Base-by-base conservation (phyloP, 768 basidiomycete genomes). In the Trametopsis cervina region DNA sequence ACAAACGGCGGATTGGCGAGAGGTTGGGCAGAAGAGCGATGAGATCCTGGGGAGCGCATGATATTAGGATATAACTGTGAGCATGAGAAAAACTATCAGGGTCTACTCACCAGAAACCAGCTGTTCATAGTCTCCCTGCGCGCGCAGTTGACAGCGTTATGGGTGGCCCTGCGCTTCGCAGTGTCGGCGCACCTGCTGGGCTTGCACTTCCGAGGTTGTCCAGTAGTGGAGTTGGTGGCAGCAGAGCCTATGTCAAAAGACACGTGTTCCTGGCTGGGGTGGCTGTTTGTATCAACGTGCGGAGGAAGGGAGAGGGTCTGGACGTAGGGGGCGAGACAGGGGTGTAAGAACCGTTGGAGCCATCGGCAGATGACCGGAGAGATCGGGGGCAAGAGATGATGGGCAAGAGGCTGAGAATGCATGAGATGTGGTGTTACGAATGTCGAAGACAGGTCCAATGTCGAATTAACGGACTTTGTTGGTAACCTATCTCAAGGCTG, bases 71-170 rank as follows among this genome's bases (percentile, higher is more conserved):
- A 42, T 44, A n/a, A n/a, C n/a, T n/a, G n/a, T n/a, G n/a, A n/a
- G n/a, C n/a, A 27, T 42, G 48, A 33, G 13, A 10, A n/a, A 38
- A 26, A 37, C n/a, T 6, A 24, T 13, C 23, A 24, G 5, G 40
- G 37, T 39, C 40, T 20, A 59, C 84, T 59, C 63, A 84, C 88
- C 58, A 96, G 71, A 72, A 98, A 98, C 49, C 92, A 78, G 45
- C 86, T 80, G 63, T 97, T 99, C 44, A 98, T 71, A 39, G 88
- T 93, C 71, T 98, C 95, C 42, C 95, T 73, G 41, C 95, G 78
- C 61, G 88, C 86, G 43, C 96, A 77, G 71, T 97, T 95, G 49
- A 97, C 91, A 25, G 96, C 95, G 64, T 98, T 99, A 70, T 99
- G 95, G 18, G 89, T 93, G 3, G 92, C 91, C 27, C 95, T 74